Base-by-base conservation (phyloP, 148 eudicot species). In the Oxyria digyna region DNA sequence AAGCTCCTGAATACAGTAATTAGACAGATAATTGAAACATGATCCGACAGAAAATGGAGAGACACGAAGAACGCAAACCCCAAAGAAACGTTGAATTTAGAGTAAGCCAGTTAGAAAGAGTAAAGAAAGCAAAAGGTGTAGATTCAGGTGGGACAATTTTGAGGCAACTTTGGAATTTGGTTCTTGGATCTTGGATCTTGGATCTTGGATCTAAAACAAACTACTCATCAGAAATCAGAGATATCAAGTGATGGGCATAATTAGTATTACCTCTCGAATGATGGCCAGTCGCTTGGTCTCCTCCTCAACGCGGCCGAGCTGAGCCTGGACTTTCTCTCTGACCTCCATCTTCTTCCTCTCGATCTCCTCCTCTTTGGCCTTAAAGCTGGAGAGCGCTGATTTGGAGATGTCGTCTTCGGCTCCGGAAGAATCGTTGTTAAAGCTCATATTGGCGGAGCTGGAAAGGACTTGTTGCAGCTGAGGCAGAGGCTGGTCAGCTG, bases 271-370 rank as follows among this genome's bases (percentile, higher is more conserved):
- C 84, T 93, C 92, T 0, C 87, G 95, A 72, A 93, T 93, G 69
- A 84, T 87, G 57, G 95, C 90, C 54, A 93, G 77, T 4, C 89
- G 85, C 69, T 90, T 93, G 59, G 97, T 87, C 74, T 93, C 95
- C 64, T 78, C 85, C 72, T 86, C 98, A 35, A 82, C 96, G 9
- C 95, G 96, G 24, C 98, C 96, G 48, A 90, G 71, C 17, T 87
- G 95, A 74, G 86, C 85, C 26, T 86, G 87, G 72, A 93, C 90
- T 32, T 79, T 87, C 57, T 83, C 87, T 41, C 66, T 78, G 17
- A 90, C 81, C 86, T 82, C 87, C 80, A 70, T 75, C 74, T 86
- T 93, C 86, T 74, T 90, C 81, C 80, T 85, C 82, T 87, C 91
- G 46, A 90, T 93, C 85, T 93, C 98, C 59, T 93, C 96, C 71